Evolutionary conservation across 441 rosid genomes (phyloP).

Genomic region (Adansonia rubrostipa): DNA sequence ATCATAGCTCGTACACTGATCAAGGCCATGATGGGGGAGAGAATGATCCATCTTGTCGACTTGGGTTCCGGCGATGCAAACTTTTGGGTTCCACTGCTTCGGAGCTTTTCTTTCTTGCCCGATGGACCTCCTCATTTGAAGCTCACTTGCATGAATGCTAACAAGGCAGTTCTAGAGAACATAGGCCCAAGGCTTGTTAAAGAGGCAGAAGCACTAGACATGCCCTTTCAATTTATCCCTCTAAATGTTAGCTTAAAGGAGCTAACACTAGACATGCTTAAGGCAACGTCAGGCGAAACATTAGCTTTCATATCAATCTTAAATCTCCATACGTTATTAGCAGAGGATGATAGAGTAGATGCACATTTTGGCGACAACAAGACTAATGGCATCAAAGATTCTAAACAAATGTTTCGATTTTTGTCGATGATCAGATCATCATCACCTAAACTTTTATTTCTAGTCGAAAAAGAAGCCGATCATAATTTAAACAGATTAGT

Average conservation of each 20-base stretch:
- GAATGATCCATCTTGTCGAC: slow-evolving; percentile 49
- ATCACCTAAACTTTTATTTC: slow-evolving; percentile 41
- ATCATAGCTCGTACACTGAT: slow-evolving; percentile 32
- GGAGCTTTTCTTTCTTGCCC: slow-evolving; percentile 36
- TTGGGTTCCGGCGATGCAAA: slow-evolving; percentile 47
- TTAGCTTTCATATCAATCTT: slow-evolving; percentile 48
- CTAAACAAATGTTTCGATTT: slow-evolving; percentile 43
- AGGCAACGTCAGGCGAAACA: slow-evolving; percentile 44
- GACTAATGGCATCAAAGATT: slow-evolving; percentile 33
- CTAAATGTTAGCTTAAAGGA: slow-evolving; percentile 37
- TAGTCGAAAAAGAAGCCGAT: slow-evolving; percentile 55
- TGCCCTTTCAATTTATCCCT: slow-evolving; percentile 52
- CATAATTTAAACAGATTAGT: slow-evolving; percentile 42
- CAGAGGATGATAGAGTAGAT: slow-evolving; percentile 55
- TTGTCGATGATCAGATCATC: slow-evolving; percentile 34
- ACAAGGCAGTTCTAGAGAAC: slow-evolving; percentile 34
- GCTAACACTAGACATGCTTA: slow-evolving; percentile 40
- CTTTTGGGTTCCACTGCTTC: slow-evolving; percentile 45
- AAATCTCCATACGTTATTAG: slow-evolving; percentile 47
- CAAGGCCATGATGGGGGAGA: slow-evolving; percentile 37
- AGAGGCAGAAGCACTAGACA: slow-evolving; percentile 44
- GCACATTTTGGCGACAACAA: slow-evolving; percentile 43
- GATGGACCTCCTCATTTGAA: slow-evolving; percentile 43
- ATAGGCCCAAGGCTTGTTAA: slow-evolving; percentile 42
- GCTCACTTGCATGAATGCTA: slow-evolving; percentile 40